Conservation (phyloP, 257 asterid species). For the Catharanthus roseus region DNA sequence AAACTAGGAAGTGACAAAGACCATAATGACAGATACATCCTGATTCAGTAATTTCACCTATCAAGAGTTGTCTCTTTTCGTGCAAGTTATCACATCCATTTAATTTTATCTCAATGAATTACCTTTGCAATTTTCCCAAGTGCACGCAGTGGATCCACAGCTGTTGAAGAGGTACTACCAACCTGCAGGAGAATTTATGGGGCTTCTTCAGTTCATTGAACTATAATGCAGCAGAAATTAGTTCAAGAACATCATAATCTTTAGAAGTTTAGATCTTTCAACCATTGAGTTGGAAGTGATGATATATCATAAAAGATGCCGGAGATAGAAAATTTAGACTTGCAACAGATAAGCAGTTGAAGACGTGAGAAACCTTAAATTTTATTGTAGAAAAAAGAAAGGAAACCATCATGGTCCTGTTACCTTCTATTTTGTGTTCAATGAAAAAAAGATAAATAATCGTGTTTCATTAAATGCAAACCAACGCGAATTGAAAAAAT, state of each 20-base stretch:
- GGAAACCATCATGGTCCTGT: not conserved
- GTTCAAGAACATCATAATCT: not conserved
- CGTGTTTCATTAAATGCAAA: not conserved
- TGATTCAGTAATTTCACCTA: not conserved
- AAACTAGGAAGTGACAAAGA: not conserved
- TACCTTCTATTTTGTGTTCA: not conserved
- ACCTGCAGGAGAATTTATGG: conserved; percentile 42
- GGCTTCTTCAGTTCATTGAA: not conserved
- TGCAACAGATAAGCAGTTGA: not conserved
- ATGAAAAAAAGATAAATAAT: not conserved
- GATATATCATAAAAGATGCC: not conserved
- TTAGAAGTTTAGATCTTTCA: not conserved
- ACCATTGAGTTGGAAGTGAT: not conserved
- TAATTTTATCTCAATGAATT: conserved; percentile 7
- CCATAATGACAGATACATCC: not conserved
- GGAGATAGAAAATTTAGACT: not conserved
- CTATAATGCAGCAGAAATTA: not conserved
- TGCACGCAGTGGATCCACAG: conserved; percentile 83
- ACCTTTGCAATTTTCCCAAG: conserved; percentile 69
- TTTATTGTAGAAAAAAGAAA: not conserved
- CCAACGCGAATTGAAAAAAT: not conserved
- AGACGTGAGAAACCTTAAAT: not conserved
- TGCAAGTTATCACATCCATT: not conserved
- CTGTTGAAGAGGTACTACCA: conserved; percentile 91
- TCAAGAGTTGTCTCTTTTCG: not conserved